Conservation (phyloP, 1,139 yeast genomes). For the Kodamaea fungicola region DNA sequence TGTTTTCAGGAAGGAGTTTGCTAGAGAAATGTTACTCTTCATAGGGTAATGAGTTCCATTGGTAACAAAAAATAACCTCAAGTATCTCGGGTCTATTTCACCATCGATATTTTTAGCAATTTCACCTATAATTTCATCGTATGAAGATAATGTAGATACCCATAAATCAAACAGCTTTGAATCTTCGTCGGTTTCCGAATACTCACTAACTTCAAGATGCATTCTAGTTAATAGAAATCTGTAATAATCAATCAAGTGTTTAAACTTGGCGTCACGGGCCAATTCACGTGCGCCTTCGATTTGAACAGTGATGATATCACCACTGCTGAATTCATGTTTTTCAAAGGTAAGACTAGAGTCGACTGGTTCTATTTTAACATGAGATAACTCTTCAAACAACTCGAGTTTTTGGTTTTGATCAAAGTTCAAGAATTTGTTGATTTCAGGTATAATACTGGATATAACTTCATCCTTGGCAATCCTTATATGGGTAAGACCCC, state of each 20-base stretch:
- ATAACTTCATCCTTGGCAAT: conserved; percentile 51
- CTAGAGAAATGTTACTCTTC: conserved; percentile 37
- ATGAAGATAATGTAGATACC: conserved; percentile 61
- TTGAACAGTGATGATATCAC: conserved; percentile 75
- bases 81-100: conserved; percentile 54
- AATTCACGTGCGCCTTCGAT: conserved; percentile 20
- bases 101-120: conserved; percentile 49
- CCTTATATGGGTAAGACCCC: conserved; percentile 62
- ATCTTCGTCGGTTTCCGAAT: conserved; percentile 52
- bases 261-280: conserved; percentile 18
- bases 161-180: conserved; percentile 54
- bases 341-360: conserved; percentile 48
- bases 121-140: conserved; percentile 55
- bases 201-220: conserved; percentile 53
- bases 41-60: conserved; percentile 54
- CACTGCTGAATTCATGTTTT: conserved; percentile 66
- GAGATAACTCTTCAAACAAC: conserved; percentile 70
- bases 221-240: conserved; percentile 65
- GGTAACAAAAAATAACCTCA: conserved; percentile 62
- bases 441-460: conserved; percentile 38
- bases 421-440: conserved; percentile 47
- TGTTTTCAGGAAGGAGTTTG: conserved; percentile 48
- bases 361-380: conserved; percentile 53
- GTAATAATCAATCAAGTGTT: conserved; percentile 52
- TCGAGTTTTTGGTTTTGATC: conserved; percentile 35